Conservation (phyloP, 106 monocot species). For the Iris macrosiphon region DNA sequence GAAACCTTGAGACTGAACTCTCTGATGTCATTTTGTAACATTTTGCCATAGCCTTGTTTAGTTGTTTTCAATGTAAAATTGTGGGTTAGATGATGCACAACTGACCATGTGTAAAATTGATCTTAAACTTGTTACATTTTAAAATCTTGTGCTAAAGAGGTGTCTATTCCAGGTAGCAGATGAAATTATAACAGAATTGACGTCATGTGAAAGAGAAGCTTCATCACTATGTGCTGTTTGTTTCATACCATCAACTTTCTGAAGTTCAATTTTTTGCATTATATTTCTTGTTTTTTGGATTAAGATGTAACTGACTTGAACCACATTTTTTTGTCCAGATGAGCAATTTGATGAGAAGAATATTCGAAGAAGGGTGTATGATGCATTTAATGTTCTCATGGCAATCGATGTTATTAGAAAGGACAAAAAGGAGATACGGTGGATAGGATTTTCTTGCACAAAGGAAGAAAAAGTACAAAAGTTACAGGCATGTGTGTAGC, state of each 20-base stretch:
- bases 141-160: background rate
- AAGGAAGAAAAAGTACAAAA: slow-evolving; percentile 22
- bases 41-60: too few relatives aligned
- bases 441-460: slow-evolving; percentile 47
- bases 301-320: background rate
- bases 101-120: too few relatives aligned
- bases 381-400: slow-evolving; percentile 81
- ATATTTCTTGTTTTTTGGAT: background rate
- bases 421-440: slow-evolving; percentile 66
- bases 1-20: too few relatives aligned
- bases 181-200: slow-evolving; percentile 55
- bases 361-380: slow-evolving; percentile 71
- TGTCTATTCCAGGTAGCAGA: slow-evolving; percentile 55
- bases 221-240: background rate
- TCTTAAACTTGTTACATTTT: too few relatives aligned
- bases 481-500: slow-evolving; percentile 34
- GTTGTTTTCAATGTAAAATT: too few relatives aligned
- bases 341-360: slow-evolving; percentile 78
- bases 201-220: slow-evolving; percentile 21
- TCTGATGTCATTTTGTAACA: too few relatives aligned
- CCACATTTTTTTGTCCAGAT: background rate
- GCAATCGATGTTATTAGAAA: slow-evolving; percentile 57
- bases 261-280: too few relatives aligned
- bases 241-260: background rate
- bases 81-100: too few relatives aligned